Conservation (phyloP, 805 yeast species). For the Groenewaldozyma salmanticensis region DNA sequence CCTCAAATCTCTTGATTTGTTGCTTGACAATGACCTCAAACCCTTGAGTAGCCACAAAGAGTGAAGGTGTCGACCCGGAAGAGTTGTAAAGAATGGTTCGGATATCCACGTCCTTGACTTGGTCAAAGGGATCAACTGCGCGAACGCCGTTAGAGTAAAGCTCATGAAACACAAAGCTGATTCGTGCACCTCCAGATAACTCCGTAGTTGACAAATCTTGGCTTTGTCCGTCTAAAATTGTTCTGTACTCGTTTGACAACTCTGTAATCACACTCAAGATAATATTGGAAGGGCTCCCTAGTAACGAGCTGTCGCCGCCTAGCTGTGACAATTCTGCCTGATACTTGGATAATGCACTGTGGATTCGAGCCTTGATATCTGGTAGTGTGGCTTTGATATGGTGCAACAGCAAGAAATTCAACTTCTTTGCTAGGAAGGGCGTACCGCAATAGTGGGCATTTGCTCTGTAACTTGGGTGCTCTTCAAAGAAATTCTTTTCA, state of each 20-base stretch:
- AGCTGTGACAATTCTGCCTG: constrained; percentile 65
- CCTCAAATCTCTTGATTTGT: constrained; percentile 89
- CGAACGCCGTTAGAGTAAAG: constrained; percentile 87
- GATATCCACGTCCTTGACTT: constrained; percentile 89
- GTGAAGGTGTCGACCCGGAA: constrained; percentile 89
- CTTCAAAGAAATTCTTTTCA: constrained; percentile 74
- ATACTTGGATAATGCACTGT: constrained; percentile 75
- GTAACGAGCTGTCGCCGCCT: constrained; percentile 57
- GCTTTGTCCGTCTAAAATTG: constrained; percentile 88
- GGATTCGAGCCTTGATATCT: constrained; percentile 86
- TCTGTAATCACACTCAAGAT: constrained; percentile 89
- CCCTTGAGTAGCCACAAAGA: constrained; percentile 95
- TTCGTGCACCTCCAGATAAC: constrained; percentile 96
- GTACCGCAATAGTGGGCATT: constrained; percentile 96
- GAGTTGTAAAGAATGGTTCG: constrained; percentile 96
- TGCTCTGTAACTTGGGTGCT: constrained; percentile 79
- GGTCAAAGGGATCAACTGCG: constrained; percentile 92
- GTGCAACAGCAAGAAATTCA: constrained; percentile 79
- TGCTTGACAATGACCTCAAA: constrained; percentile 90
- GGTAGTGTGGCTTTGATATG: constrained; percentile 87
- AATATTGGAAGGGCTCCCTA: constrained; percentile 79
- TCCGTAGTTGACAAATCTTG: constrained; percentile 83
- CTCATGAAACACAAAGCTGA: constrained; percentile 95
- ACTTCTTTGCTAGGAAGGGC: constrained; percentile 86
- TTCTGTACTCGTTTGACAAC: constrained; percentile 85